Base-by-base conservation (phyloP, 2,329 filamentous ascomycete species). In the Hymenoscyphus fructigenus region DNA sequence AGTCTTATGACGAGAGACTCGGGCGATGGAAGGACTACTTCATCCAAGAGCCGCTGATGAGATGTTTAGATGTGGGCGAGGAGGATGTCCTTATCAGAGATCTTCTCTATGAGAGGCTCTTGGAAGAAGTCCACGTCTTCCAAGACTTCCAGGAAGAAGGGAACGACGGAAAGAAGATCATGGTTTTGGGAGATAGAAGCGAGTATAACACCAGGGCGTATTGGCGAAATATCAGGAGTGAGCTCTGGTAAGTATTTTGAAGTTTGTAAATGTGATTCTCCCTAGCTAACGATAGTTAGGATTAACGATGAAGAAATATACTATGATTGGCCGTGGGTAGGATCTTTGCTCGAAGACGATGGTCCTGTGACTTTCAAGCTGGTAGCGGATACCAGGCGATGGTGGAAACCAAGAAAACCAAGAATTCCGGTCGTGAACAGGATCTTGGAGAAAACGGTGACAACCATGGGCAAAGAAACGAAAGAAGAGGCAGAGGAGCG, bases 171-270 rank as follows among this genome's bases (percentile, higher is more conserved):
- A 38, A 34, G 29, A 60, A 15, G 15, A 62, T 3, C 23, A 28
- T n/a, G 34, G 20, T 17, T 32, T 34, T 36, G 34, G 60, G 47
- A 32, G 15, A 63, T 28, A 63, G 67, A 62, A 61, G 64, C 34
- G 62, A 64, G 36, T 34, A 66, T 12, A 38, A 69, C 53, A 57
- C 57, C 20, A 67, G 67, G 63, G 63, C 63, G 14, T 72, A 67
- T 61, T 73, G 71, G 71, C 63, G 66, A 5, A 62, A 69, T 15
- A 34, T 71, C 17, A 67, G 69, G 57, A 60, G 32, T 38, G 41
- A 67, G 10, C 56, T 73, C 47, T 26, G 47, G 47, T 53, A 53
- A 53, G 47, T 53, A 14, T 53, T 23, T 53, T 53, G 47, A 23
- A 14, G 23, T 53, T 23, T 53, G 14, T 38, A 14, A 7, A 53